Evolutionary conservation across 2,329 filamentous ascomycete genomes (phyloP), one percentile per base, ranked within the genome.

Genomic region (Pleoardoris graminearum): DNA sequence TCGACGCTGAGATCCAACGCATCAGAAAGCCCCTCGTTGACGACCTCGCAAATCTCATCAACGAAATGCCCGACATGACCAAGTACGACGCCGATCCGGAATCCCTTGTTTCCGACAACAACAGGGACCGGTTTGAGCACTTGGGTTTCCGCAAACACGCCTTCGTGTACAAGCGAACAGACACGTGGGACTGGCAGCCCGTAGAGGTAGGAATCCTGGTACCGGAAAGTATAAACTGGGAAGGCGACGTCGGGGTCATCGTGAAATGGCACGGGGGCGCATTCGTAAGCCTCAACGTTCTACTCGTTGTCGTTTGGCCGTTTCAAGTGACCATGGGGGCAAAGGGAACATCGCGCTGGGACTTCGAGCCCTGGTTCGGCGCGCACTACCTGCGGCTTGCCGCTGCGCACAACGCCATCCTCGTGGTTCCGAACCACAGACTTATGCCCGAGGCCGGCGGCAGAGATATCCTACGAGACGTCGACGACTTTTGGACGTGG

Each of bases 351-450:
- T 43, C 44, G n/a, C 16, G 42, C 19, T 35, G 33, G 16, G 21
- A 19, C 37, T 48, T 29, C 44, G 38, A 43, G 19, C 38, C 38
- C 8, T 36, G 27, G 23, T 43, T 36, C 19, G 44, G 17, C 14
- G 25, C 3, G 21, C 35, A 43, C 10, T 51, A 72, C 3, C 62
- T 76, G 3, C 62, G 74, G 12, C 61, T 74, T 33, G 66, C 68
- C n/a, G 54, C 61, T 0, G 36, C 57, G 3, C 61, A 74, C 37
- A 58, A 60, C n/a, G 76, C 78, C 7, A 71, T 80, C 35, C 65
- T 79, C 29, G 53, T 80, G 16, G 67, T 68, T 2, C 72, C 76
- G 0, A 72, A 78, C 56, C 77, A 80, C 63, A 76, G 77, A 4
- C 73, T 80, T 4, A 55, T 79, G 29, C 78, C 78, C 19, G 77